Evolutionary conservation across 768 basidiomycete species (phyloP).

Genomic region (Erythrobasidium yunnanense): DNA sequence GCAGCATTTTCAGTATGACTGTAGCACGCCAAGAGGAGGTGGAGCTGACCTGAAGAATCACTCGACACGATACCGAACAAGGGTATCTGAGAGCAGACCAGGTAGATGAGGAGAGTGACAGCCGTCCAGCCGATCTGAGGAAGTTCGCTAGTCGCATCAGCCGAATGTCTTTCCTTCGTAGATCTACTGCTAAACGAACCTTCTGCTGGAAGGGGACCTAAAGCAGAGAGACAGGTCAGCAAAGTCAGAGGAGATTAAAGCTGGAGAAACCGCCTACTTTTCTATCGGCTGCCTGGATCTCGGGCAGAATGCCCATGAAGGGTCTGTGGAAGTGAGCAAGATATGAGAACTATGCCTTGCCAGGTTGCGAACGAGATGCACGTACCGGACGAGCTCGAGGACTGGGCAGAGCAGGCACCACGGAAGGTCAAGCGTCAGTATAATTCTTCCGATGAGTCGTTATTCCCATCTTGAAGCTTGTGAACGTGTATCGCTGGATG

Average conservation of each 20-base stretch:
- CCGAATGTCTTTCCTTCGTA: background rate
- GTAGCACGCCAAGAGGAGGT: background rate
- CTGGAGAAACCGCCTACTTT: background rate
- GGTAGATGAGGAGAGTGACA: constrained; percentile 95
- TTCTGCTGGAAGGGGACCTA: constrained; percentile 35
- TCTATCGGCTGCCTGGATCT: constrained; percentile 1
- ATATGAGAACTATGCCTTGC: too few relatives aligned
- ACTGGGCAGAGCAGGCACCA: background rate
- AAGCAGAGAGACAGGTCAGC: background rate
- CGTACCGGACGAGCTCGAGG: background rate
- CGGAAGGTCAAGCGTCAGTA: background rate
- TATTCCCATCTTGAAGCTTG: too few relatives aligned
- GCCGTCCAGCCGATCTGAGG: constrained; percentile 71
- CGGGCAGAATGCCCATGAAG: background rate
- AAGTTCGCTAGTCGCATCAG: background rate
- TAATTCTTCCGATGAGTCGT: background rate
- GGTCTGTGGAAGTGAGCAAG: background rate
- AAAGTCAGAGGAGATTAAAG: background rate
- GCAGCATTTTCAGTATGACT: background rate
- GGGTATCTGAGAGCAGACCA: constrained; percentile 98
- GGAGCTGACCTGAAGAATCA: constrained; percentile 59
- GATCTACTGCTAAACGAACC: constrained; percentile 14
- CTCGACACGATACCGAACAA: constrained; percentile 99
- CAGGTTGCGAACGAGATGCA: background rate
- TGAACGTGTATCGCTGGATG: background rate